phyloP scores from a whole-genome alignment of 805 yeast genomes.

The Cyberlindnera mycetangii region DNA sequence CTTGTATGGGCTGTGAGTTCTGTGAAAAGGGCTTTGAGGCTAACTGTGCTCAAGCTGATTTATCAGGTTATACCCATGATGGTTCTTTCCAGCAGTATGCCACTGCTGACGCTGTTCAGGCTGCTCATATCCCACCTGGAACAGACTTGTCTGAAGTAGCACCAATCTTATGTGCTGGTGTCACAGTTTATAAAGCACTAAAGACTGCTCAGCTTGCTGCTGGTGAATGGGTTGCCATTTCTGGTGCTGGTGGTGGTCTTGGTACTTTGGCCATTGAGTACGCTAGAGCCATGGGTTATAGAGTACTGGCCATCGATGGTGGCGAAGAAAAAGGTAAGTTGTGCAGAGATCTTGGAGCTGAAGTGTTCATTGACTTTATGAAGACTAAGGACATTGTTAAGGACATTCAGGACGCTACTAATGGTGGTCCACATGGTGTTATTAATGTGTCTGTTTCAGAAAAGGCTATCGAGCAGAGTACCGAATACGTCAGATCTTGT shows the following conservation, averaged over 20 bases:
- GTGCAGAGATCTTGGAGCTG: slow-evolving; percentile 59
- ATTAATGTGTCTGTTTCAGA: slow-evolving; percentile 54
- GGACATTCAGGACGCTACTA: slow-evolving; percentile 44
- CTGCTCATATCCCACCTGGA: slow-evolving; percentile 55
- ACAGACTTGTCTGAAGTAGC: slow-evolving; percentile 55
- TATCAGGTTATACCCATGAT: slow-evolving; percentile 67
- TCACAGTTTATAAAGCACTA: slow-evolving; percentile 61
- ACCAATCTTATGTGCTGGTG: slow-evolving; percentile 51
- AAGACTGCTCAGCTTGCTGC: slow-evolving; percentile 54
- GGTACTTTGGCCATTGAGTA: slow-evolving; percentile 75
- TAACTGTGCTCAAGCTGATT: slow-evolving; percentile 66
- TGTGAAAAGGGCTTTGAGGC: slow-evolving; percentile 58
- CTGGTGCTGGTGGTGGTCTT: slow-evolving; percentile 84
- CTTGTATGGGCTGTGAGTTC: slow-evolving; percentile 62
- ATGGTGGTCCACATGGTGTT: slow-evolving; percentile 69
- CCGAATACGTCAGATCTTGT: slow-evolving; percentile 52
- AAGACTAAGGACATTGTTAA: slow-evolving; percentile 47
- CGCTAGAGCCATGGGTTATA: slow-evolving; percentile 72
- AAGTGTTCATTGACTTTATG: slow-evolving; percentile 55
- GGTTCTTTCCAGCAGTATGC: slow-evolving; percentile 56
- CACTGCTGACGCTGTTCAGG: slow-evolving; percentile 62
- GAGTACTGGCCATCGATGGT: slow-evolving; percentile 71
- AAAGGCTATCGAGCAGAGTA: slow-evolving; percentile 45
- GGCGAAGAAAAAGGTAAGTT: slow-evolving; percentile 62
- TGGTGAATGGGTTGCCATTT: slow-evolving; percentile 72